Conservation (phyloP, 139 green algal species). For the Gonium pectorale region DNA sequence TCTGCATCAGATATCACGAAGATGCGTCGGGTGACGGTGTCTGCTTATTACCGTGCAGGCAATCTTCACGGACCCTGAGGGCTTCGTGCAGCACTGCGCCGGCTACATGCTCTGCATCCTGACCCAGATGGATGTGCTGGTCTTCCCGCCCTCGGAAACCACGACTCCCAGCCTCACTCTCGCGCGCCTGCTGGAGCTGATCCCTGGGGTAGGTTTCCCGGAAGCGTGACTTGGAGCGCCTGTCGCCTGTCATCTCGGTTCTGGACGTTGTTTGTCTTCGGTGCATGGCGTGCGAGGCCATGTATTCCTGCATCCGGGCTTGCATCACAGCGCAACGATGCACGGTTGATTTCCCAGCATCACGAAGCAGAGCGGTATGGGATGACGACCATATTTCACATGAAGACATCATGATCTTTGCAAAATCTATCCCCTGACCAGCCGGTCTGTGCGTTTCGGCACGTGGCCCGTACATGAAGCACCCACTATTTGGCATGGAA, state of each 20-base stretch:
- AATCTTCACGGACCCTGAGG: conserved; percentile 81
- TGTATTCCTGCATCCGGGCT: too few relatives aligned
- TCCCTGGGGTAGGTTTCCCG: conserved; percentile 64
- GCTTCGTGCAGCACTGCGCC: conserved; percentile 74
- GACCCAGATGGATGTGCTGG: conserved; percentile 74
- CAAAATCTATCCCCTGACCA: conserved; percentile 50
- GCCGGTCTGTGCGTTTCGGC: neutral
- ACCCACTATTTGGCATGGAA: too few relatives aligned
- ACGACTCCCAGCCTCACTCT: conserved; percentile 69
- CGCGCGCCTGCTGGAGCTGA: conserved; percentile 73
- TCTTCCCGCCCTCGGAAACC: conserved; percentile 63
- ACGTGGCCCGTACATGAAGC: neutral
- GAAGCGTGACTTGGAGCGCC: too few relatives aligned
- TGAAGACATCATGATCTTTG: conserved; percentile 48
- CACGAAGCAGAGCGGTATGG: neutral
- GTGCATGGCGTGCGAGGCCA: too few relatives aligned
- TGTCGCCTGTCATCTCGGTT: too few relatives aligned
- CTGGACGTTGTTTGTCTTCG: too few relatives aligned
- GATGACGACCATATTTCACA: conserved; percentile 56
- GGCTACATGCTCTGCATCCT: conserved; percentile 82
- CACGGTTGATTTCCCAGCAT: too few relatives aligned
- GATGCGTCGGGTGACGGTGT: too few relatives aligned
- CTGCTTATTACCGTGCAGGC: conserved; percentile 52
- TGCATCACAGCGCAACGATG: too few relatives aligned
- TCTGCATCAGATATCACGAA: too few relatives aligned